Conservation (phyloP, 345 rosid genomes). For the Stellera chamaejasme region DNA sequence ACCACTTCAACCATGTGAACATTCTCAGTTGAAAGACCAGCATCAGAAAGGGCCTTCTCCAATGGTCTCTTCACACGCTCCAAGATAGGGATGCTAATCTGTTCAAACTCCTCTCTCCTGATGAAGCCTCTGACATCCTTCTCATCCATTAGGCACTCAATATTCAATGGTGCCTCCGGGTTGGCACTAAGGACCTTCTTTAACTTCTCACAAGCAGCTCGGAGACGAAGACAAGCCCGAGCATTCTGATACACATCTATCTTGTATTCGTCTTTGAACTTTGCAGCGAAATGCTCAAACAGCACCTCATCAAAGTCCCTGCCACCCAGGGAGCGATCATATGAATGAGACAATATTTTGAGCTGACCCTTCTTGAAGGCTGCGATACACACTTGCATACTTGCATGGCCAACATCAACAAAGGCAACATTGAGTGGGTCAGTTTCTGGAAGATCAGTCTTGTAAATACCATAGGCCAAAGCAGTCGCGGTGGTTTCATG, state of each 20-base stretch:
- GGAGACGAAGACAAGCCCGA: conserved; percentile 75
- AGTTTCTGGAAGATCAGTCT: conserved; percentile 87
- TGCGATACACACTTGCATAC: conserved; percentile 97
- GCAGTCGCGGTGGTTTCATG: conserved; percentile 97
- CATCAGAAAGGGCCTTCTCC: conserved; percentile 84
- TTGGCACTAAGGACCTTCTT: conserved; percentile 96
- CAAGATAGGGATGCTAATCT: conserved; percentile 65
- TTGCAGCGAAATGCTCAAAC: conserved; percentile 63
- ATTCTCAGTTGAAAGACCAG: conserved; percentile 63
- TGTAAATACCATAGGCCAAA: conserved; percentile 92
- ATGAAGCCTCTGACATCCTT: conserved; percentile 84
- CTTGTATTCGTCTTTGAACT: conserved; percentile 82
- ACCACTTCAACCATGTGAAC: conserved; percentile 89
- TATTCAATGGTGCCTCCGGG: conserved; percentile 77
- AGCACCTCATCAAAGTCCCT: conserved; percentile 92
- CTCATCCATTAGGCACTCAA: conserved; percentile 96
- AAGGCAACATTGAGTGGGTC: conserved; percentile 83
- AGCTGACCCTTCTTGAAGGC: conserved; percentile 86
- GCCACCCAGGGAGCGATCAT: conserved; percentile 80
- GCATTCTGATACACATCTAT: conserved; percentile 88
- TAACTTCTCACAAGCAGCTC: conserved; percentile 84
- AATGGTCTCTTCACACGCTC: conserved; percentile 84
- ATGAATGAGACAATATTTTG: conserved; percentile 68
- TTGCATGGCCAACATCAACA: conserved; percentile 86
- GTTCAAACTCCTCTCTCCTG: conserved; percentile 89